A percentile compares a stretch with the other conserved stretches of the same genome.
Evolutionary conservation across 495 filamentous ascomycete species (phyloP).

Genomic region (Penicillium flavigenum): DNA sequence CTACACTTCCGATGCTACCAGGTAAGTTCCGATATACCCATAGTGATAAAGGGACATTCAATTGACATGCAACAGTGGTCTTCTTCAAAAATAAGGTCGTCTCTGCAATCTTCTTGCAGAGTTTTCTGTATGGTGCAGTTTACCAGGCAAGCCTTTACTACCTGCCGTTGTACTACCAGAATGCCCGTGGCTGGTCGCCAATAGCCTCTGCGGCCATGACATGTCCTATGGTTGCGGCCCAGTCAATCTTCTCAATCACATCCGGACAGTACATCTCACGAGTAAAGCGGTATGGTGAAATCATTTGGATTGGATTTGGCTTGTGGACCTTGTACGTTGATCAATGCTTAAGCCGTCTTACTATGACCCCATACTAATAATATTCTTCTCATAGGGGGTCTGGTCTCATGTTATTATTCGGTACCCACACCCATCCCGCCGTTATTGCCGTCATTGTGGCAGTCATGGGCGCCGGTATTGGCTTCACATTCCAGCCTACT

Average conservation of each 20-base stretch:
- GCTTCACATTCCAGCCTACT: conserved; percentile 59
- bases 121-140: conserved; percentile 58
- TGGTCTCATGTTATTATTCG: conserved; percentile 53
- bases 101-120: conserved; percentile 55
- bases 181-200: conserved; percentile 50
- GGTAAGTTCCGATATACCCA: conserved; percentile 33
- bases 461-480: conserved; percentile 55
- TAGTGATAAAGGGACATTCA: neutral
- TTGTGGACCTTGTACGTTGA: conserved; percentile 51
- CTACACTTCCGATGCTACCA: conserved; percentile 60
- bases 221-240: conserved; percentile 52
- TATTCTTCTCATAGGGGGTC: conserved; percentile 37
- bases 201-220: conserved; percentile 52
- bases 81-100: conserved; percentile 58
- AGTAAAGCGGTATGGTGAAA: conserved; percentile 54
- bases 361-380: neutral
- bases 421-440: conserved; percentile 45
- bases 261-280: conserved; percentile 60
- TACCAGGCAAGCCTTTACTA: conserved; percentile 58
- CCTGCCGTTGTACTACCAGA: conserved; percentile 55
- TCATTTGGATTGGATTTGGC: conserved; percentile 57
- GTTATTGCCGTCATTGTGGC: conserved; percentile 53
- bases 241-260: conserved; percentile 51
- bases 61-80: conserved; percentile 37
- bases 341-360: neutral